Conservation (phyloP, 352 stramenopile species). For the Globisporangium nunn region DNA sequence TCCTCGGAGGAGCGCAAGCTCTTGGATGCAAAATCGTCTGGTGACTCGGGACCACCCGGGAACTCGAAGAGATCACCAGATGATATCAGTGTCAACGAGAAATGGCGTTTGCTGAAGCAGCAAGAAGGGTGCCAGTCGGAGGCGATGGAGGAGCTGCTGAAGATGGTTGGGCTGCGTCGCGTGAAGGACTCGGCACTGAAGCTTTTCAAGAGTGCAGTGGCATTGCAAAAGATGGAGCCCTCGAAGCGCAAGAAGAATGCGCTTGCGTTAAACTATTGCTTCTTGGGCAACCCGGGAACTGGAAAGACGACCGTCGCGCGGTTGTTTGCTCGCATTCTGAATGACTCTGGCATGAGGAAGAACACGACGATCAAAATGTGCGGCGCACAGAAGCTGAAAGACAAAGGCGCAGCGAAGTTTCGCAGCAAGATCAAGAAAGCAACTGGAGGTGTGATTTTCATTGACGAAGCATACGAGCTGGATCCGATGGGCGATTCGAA, state of each 20-base stretch:
- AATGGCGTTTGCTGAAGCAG: slow-evolving; percentile 57
- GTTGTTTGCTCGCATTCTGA: slow-evolving; percentile 76
- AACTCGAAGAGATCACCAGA: not conserved
- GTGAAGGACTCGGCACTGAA: slow-evolving; percentile 74
- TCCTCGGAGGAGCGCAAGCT: slow-evolving; percentile 20
- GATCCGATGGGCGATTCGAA: slow-evolving; percentile 74
- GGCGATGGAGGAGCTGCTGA: slow-evolving; percentile 79
- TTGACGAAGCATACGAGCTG: slow-evolving; percentile 91
- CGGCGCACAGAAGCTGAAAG: slow-evolving; percentile 67
- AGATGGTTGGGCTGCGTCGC: slow-evolving; percentile 72
- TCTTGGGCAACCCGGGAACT: slow-evolving; percentile 63
- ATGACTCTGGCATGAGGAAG: slow-evolving; percentile 58
- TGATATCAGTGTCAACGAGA: slow-evolving; percentile 21
- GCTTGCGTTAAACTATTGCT: slow-evolving; percentile 67
- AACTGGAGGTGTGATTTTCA: slow-evolving; percentile 86
- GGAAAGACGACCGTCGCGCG: slow-evolving; percentile 80
- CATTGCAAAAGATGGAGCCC: slow-evolving; percentile 41
- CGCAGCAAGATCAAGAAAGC: slow-evolving; percentile 63
- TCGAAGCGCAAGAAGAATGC: slow-evolving; percentile 65
- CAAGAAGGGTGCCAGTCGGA: slow-evolving; percentile 39
- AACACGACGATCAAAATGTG: slow-evolving; percentile 33
- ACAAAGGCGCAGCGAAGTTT: slow-evolving; percentile 60
- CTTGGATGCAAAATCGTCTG: not conserved
- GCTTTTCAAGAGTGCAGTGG: slow-evolving; percentile 71
- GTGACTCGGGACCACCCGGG: not conserved